phyloP scores from a whole-genome alignment of 1,284 basidiomycete genomes.

The Boletus mariae region DNA sequence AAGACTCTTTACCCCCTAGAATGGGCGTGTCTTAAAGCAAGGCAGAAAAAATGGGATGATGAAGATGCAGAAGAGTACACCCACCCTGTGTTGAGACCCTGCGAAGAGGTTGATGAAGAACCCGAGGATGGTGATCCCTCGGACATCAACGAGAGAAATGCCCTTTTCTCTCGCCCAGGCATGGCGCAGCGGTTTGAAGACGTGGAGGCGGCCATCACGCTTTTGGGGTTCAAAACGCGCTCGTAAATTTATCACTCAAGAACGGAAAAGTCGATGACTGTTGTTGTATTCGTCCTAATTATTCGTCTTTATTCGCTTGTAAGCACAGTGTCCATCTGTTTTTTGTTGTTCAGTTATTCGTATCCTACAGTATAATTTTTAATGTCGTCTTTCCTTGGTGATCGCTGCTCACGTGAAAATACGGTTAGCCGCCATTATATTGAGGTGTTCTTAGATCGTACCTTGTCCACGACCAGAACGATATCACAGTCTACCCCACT shows the following conservation, averaged over 20 bases:
- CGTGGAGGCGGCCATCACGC: conserved; percentile 44
- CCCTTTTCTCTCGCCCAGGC: conserved; percentile 1
- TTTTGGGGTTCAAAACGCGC: conserved; percentile 38
- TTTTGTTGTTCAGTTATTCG: conserved; percentile 12
- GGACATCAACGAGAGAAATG: not conserved
- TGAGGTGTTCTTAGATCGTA: not conserved
- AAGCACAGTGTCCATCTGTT: not conserved
- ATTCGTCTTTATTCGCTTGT: conserved; percentile 30
- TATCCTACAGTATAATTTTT: not conserved
- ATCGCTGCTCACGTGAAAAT: conserved; percentile 14
- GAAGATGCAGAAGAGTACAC: conserved; percentile 23
- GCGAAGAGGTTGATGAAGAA: conserved; percentile 17
- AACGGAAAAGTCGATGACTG: not conserved
- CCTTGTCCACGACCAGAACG: not conserved
- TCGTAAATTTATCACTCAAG: conserved; percentile 5
- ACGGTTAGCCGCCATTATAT: conserved; percentile 18
- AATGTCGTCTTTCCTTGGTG: not conserved
- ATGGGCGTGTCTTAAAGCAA: conserved; percentile 46
- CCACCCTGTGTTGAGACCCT: conserved; percentile 1
- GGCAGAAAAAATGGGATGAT: conserved; percentile 33
- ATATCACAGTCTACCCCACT: conserved; percentile 24
- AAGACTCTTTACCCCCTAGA: conserved; percentile 40
- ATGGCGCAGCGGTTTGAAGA: conserved; percentile 30
- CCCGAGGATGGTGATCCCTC: conserved; percentile 9
- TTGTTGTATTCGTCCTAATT: conserved; percentile 23